A percentile compares a stretch with the other conserved stretches of the same genome.
Conservation (phyloP, 139 green algal genomes). For the Picocystis salinarum region DNA sequence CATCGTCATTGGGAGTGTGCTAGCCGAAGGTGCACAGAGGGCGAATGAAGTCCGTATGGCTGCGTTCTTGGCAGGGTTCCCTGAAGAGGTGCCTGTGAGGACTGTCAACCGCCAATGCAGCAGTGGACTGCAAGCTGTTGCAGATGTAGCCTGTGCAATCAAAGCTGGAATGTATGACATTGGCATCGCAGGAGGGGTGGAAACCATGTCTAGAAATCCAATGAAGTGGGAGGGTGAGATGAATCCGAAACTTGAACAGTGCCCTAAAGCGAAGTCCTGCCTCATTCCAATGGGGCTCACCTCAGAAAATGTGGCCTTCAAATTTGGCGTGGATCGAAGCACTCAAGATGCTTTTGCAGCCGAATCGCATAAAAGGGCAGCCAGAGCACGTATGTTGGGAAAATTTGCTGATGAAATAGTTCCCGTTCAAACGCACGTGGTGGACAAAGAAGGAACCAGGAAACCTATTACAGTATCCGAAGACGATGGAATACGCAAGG, state of each 20-base stretch:
- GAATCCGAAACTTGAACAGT: slow-evolving; percentile 52
- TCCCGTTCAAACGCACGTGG: slow-evolving; percentile 66
- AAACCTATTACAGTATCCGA: slow-evolving; percentile 21
- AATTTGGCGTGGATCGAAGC: slow-evolving; percentile 71
- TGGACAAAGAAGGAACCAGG: slow-evolving; percentile 1
- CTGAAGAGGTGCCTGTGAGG: slow-evolving; percentile 72
- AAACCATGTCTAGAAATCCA: slow-evolving; percentile 88
- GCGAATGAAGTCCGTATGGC: slow-evolving; percentile 90
- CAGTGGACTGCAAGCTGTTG: slow-evolving; percentile 83
- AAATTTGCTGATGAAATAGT: slow-evolving; percentile 91
- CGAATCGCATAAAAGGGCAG: slow-evolving; percentile 59
- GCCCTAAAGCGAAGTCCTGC: slow-evolving; percentile 58
- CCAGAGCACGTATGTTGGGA: slow-evolving; percentile 47
- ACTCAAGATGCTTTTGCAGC: slow-evolving; percentile 39
- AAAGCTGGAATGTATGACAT: slow-evolving; percentile 89
- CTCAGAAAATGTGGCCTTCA: slow-evolving; percentile 88
- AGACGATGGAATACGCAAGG: slow-evolving; percentile 82
- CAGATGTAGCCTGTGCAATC: slow-evolving; percentile 82
- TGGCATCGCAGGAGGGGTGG: slow-evolving; percentile 71
- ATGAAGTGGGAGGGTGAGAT: slow-evolving; percentile 93
- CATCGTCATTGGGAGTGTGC: slow-evolving; percentile 83
- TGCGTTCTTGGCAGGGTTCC: slow-evolving; percentile 81
- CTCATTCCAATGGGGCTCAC: slow-evolving; percentile 97
- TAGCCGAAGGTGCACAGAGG: slow-evolving; percentile 75
- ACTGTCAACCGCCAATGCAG: slow-evolving; percentile 94